Base-by-base conservation (phyloP, 139 green algal genomes). In the Asterochloris erici region DNA sequence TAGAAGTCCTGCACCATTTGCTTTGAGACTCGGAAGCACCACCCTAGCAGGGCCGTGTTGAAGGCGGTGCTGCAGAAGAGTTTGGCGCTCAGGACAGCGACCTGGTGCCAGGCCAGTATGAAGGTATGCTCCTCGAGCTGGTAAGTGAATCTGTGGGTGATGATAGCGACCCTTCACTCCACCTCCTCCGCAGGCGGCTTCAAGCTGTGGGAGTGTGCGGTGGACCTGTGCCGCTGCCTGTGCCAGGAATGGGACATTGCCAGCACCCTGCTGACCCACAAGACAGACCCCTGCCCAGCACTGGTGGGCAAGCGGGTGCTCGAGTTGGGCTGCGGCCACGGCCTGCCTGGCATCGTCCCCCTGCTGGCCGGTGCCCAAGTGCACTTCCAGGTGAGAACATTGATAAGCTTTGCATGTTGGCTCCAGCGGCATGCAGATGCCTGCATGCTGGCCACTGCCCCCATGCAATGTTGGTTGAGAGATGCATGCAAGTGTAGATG, bases 291-390 rank as follows among this genome's bases (percentile, higher is more conserved):
- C 62, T 63, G 69, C 73, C 26, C 24, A 28, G 54, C 66, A 0
- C 77, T 85, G n/a, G 79, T 93, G 81, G 87, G 88, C 47, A 93
- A 90, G 84, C 82, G 84, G 16, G 93, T 97, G 27, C 83, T 98
- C 78, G 95, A 98, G 87, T 90, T 98, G 62, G 95, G 95, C n/a
- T 98, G 93, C 80, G 95, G 95, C 0, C 95, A 98, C 64, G 95
- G 93, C 0, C 78, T 98, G 63, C 95, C 95, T 6, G 95, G 94
- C n/a, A 91, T 98, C 26, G 70, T 96, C 21, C 86, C 85, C 38
- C 74, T 94, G 73, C 74, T 92, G 75, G 86, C 85, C 13, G 94
- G 93, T 6, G 90, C 89, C n/a, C 85, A 90, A 16, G 89, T 93
- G 63, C 86, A 94, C 78, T 95, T 95, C 79, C 92, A 95, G 90